Percentiles rank a stretch among this genome's conserved stretches.
Conservation (phyloP, 192 early-diverging fungal species). For the Linnemannia elongata region DNA sequence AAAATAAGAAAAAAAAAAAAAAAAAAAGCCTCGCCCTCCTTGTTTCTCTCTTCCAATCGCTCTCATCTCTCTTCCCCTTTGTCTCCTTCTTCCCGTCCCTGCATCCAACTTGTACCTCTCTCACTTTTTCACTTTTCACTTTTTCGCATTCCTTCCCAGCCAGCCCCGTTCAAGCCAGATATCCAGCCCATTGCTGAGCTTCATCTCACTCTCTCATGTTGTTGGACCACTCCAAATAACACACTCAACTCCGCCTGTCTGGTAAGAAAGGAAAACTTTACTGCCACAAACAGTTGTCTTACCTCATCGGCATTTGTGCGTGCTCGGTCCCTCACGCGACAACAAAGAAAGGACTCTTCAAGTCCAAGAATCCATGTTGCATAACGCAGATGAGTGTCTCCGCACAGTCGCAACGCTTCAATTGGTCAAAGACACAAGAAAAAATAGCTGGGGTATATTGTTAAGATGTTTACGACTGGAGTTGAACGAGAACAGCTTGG, state of each 20-base stretch:
- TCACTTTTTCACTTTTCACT: no score
- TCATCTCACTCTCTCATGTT: not conserved
- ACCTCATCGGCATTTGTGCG: not conserved
- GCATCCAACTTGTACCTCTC: not conserved
- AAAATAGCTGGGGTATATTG: not conserved
- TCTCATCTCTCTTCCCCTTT: not conserved
- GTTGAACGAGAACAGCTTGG: conserved; percentile 1
- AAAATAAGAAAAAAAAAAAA: not conserved
- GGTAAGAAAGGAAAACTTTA: not conserved
- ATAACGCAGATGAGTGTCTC: not conserved
- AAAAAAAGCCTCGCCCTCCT: not conserved
- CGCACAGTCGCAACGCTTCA: no score
- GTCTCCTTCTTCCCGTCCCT: not conserved
- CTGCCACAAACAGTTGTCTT: not conserved
- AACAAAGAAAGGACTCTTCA: not conserved
- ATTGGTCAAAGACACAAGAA: not conserved
- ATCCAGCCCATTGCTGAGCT: not conserved
- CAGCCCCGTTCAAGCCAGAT: not conserved
- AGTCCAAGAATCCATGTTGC: not conserved
- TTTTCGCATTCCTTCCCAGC: not conserved
- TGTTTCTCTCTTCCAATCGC: not conserved
- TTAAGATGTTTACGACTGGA: not conserved
- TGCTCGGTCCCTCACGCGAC: conserved; percentile 6
- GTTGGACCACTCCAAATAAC: not conserved
- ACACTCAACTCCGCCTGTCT: not conserved